Evolutionary conservation across 164 flowering plant species (phyloP).

Genomic region (Berberis thunbergii): DNA sequence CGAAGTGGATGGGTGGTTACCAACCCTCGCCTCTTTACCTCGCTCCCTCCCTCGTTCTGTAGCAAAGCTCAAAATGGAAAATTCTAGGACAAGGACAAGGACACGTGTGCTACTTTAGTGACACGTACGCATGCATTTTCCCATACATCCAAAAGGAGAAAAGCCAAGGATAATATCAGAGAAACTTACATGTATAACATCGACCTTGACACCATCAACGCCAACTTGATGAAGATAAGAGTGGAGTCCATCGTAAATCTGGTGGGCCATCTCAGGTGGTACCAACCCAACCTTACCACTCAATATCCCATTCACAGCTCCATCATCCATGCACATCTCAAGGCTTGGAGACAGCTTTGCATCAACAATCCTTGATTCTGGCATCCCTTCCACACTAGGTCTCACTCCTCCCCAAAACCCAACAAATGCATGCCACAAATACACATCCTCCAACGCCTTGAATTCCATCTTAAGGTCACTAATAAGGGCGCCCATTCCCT

Average conservation of each 20-base stretch:
- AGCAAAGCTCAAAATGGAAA: no score
- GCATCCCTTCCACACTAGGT: slow-evolving; percentile 45
- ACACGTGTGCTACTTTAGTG: not conserved
- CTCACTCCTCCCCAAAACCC: slow-evolving; percentile 89
- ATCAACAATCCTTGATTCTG: slow-evolving; percentile 33
- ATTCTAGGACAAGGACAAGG: no score
- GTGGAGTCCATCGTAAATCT: slow-evolving; percentile 65
- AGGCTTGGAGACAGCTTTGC: slow-evolving; percentile 54
- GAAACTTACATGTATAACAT: slow-evolving; percentile 73
- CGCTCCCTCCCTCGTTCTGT: no score
- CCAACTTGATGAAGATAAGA: slow-evolving; percentile 52
- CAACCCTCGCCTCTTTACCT: no score
- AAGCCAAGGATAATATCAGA: not conserved
- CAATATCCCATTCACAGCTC: slow-evolving; percentile 74
- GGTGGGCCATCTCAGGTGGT: slow-evolving; percentile 45
- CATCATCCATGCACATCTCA: slow-evolving; percentile 65
- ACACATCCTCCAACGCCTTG: slow-evolving; percentile 56
- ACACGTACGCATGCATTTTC: not conserved
- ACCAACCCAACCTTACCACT: slow-evolving; percentile 56
- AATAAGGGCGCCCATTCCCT: slow-evolving; percentile 67
- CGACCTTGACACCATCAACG: slow-evolving; percentile 75
- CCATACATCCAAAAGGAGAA: not conserved
- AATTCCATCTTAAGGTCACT: slow-evolving; percentile 58
- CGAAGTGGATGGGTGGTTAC: no score
- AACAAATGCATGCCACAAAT: slow-evolving; percentile 84